Base-by-base conservation (phyloP, 805 yeast species). In the Danielia reshetovae region DNA sequence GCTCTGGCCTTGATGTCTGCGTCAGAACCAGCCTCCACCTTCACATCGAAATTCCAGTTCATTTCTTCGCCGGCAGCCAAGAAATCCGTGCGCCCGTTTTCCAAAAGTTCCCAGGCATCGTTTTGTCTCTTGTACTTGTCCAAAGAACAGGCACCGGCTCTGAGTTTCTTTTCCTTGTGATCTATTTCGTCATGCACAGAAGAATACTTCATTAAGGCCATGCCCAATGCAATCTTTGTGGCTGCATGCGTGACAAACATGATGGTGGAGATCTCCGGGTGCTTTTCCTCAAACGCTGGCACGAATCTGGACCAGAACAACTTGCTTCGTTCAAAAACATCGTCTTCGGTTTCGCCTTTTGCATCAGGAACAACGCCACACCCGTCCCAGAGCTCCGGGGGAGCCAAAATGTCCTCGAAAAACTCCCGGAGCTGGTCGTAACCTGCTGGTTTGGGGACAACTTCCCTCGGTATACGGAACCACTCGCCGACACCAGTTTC, bases 401-500 rank as follows among this genome's bases (percentile, higher is more conserved):
- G 44, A 2, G 66, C 60, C 30, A 74, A 60, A 4, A 41, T 44
- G 7, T 45, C 46, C 6, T 41, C 41, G 56, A 90, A 90, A 41
- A 75, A 77, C 26, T 58, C 51, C 25, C 65, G 56, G 46, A 87
- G 65, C 2, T 59, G 49, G 11, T 66, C 70, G 32, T 62, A 59
- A 14, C 68, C 56, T 0, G 83, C 87, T 1, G 96, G 89, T 17
- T 59, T 62, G 3, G 97, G 95, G 40, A 84, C 76, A 10, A 76
- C 65, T 1, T 67, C 67, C 48, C 96, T 67, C 28, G 75, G 75
- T n/a, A 76, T 77, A 48, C 76, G 75, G 52, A 84, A 90, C 95
- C 96, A 88, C 60, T 93, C 97, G 15, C 96, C 94, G 17, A 90
- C 69, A 1, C 97, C 97, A 34, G 80, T 62, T 49, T 93, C 98